Percentiles rank a stretch among this genome's conserved stretches.
Evolutionary conservation across 2,329 filamentous ascomycete species (phyloP).

Genomic region (Fusarium clavum): DNA sequence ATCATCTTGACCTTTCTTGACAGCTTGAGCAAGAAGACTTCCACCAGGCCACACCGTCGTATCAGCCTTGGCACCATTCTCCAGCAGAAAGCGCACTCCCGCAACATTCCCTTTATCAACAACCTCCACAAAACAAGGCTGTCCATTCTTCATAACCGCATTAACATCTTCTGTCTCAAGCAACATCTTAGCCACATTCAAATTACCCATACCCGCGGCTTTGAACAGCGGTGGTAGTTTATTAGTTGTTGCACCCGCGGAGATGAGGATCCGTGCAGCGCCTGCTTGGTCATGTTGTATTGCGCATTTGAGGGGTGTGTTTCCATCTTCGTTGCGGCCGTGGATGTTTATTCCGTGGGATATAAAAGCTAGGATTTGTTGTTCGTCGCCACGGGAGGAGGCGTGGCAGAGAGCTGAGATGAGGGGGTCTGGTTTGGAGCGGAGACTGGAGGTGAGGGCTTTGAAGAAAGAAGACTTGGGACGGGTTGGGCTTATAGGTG

Average conservation of each 20-base stretch:
- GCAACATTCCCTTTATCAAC: neutral
- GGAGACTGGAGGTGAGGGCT: neutral
- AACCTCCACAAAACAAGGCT: neutral
- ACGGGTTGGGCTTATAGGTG: neutral
- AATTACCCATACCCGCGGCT: neutral
- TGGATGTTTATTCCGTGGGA: conserved; percentile 4
- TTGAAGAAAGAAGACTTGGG: conserved; percentile 2
- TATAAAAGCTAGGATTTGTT: neutral
- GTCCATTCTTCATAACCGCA: neutral
- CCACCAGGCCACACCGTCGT: neutral
- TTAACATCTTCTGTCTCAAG: neutral
- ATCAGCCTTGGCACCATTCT: neutral
- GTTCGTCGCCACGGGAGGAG: neutral
- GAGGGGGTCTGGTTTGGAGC: conserved; percentile 5
- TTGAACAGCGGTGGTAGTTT: conserved; percentile 3
- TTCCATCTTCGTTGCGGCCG: conserved; percentile 10
- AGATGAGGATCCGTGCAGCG: neutral
- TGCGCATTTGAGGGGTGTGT: conserved; percentile 6
- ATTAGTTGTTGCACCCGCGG: neutral
- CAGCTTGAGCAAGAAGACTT: neutral
- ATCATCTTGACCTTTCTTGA: neutral
- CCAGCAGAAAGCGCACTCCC: neutral
- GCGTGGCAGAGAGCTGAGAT: conserved; percentile 9
- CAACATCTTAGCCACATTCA: neutral
- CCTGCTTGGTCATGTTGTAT: neutral